Evolutionary conservation across 768 basidiomycete species (phyloP).

Genomic region (Tulasnella sp.): DNA sequence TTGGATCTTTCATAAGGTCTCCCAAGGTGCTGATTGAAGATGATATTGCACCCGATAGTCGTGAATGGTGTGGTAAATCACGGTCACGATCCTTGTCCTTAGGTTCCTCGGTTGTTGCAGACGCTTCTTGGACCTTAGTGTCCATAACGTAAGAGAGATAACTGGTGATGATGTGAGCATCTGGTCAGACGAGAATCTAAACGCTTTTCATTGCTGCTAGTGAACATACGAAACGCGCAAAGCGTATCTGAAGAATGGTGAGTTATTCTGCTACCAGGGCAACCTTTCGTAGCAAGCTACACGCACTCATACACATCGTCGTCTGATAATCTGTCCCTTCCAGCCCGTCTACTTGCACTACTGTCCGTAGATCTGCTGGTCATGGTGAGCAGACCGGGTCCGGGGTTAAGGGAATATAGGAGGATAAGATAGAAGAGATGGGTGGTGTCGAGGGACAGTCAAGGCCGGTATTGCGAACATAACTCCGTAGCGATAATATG

Average conservation of each 20-base stretch:
- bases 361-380: conserved; percentile 66
- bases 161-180: conserved; percentile 31
- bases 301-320: conserved; percentile 79
- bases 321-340: conserved; percentile 64
- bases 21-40: conserved; percentile 49
- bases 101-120: conserved; percentile 37
- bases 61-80: conserved; percentile 44
- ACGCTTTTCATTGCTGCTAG: background rate
- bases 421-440: no score
- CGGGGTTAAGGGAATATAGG: background rate
- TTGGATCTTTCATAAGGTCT: conserved; percentile 68
- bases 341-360: conserved; percentile 59
- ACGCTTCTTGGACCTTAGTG: conserved; percentile 31
- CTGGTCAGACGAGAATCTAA: background rate
- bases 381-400: conserved; percentile 14
- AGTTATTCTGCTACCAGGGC: background rate
- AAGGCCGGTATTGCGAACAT: no score
- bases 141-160: conserved; percentile 52
- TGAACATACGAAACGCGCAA: conserved; percentile 70
- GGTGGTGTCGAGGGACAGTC: no score
- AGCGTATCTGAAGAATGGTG: conserved; percentile 48
- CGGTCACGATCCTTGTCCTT: conserved; percentile 19
- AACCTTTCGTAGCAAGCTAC: background rate
- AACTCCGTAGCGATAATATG: no score
- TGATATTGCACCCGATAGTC: conserved; percentile 53